Conservation (phyloP, 805 yeast species). For the Saccharomycopsis babjevae region DNA sequence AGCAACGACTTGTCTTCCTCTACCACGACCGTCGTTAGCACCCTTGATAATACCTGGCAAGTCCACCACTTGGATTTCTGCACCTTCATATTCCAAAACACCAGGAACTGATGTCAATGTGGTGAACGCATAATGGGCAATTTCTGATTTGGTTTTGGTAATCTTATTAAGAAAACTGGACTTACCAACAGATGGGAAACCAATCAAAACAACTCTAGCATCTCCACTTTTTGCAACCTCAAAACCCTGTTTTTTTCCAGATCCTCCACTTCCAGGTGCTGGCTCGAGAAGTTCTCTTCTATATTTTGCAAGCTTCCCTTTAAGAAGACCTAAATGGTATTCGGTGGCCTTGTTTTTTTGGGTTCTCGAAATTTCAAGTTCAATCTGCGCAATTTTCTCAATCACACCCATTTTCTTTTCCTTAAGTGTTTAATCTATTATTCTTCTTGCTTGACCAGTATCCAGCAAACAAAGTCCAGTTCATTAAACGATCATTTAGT, state of each 20-base stretch:
- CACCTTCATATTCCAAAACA: slow-evolving; percentile 88
- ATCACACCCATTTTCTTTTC: not conserved
- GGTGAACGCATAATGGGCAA: slow-evolving; percentile 92
- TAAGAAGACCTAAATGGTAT: slow-evolving; percentile 86
- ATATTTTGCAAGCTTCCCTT: slow-evolving; percentile 89
- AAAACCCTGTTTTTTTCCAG: slow-evolving; percentile 78
- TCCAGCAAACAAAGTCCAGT: too few relatives aligned
- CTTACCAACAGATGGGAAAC: slow-evolving; percentile 97
- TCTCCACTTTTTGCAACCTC: slow-evolving; percentile 95
- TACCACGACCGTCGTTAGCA: slow-evolving; percentile 93
- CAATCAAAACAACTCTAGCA: slow-evolving; percentile 90
- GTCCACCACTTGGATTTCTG: slow-evolving; percentile 95
- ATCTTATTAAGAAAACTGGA: slow-evolving; percentile 82
- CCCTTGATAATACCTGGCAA: slow-evolving; percentile 96
- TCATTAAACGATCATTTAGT: too few relatives aligned
- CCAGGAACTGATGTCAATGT: slow-evolving; percentile 96
- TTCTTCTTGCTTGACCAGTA: not conserved
- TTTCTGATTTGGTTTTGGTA: slow-evolving; percentile 88
- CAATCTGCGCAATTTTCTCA: slow-evolving; percentile 81
- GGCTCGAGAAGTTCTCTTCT: slow-evolving; percentile 90
- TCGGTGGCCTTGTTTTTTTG: slow-evolving; percentile 98
- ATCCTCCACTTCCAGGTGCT: slow-evolving; percentile 54
- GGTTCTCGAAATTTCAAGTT: slow-evolving; percentile 87
- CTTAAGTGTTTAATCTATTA: not conserved
- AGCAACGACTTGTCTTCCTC: slow-evolving; percentile 94